Base-by-base conservation (phyloP, 1,139 yeast genomes). In the Sugiyamaella pinicola region DNA sequence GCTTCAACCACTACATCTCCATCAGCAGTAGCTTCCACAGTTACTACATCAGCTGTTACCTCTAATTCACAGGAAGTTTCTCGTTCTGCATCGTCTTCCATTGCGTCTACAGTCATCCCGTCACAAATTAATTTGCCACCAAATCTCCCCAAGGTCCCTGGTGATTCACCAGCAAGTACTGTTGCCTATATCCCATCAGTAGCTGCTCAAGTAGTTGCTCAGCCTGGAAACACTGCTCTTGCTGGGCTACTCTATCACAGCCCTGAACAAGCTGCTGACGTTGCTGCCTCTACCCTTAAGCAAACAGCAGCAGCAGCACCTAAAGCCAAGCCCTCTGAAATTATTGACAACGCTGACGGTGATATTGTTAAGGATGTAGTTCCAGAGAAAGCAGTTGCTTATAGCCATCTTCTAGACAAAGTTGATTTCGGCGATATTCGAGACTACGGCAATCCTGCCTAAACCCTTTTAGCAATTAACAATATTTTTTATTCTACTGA, bases 371-470 rank as follows among this genome's bases (percentile, higher is more conserved):
- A 42, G 28, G 37, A 15, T 31, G 47, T 13, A 13, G 38, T 18
- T 10, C 47, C 26, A 3, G 17, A 17, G 6, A 18, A 42, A 13
- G 31, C 40, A 24, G 42, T 37, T 22, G 26, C 24, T 21, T 37
- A 47, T 13, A 47, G 41, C 28, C 41, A 33, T 24, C 37, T 46
- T 19, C 43, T 51, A 4, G 48, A 28, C 31, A 28, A 38, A n/a
- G 18, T 38, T 21, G 48, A 51, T 21, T 51, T 51, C 21, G 54
- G 54, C 4, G 54, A 51, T 44, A 33, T 51, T 29, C 29, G n/a
- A 17, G 48, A 46, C 39, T 51, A 51, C 26, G 54, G 54, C 17
- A 31, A 17, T 35, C n/a, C 42, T 8, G 31, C 24, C 29, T 42
- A 42, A 42, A 29, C 17, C 9, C 4, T 29, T 19, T 4, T 29